Evolutionary conservation across 2,329 filamentous ascomycete genomes (phyloP), one percentile per base, ranked within the genome.

Genomic region (Diatrype stigma): DNA sequence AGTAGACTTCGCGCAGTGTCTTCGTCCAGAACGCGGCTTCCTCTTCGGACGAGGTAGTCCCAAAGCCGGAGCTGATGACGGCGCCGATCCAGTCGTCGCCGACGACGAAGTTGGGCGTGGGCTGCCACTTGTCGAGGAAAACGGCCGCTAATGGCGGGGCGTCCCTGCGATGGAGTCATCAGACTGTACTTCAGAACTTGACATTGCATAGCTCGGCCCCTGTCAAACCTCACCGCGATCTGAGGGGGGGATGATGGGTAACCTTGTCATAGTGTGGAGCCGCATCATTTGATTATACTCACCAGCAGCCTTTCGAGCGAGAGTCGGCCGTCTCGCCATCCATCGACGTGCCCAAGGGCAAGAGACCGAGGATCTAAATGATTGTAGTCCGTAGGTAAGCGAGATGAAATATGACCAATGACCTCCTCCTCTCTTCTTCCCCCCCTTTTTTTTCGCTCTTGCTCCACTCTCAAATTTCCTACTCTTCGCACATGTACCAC

Each of bases 311-410:
- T 42, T 73, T 72, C 22, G 60, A 60, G 2, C 76, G 70, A 8
- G 75, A 73, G 11, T 67, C 67, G 2, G 68, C 58, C 7, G 77
- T 78, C 67, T 81, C 77, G 58, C 68, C 74, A 62, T 80, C 78
- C 74, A 80, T 77, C 0, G 75, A 78, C 4, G 75, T 78, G 28
- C 76, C 77, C 6, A 80, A 65, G 3, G 71, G 69, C 19, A 80
- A 57, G 1, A 80, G 57, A 16, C 78, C 78, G 14, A 70, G 61
- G 35, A 80, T 75, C 74, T 77, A 52, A 30, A 30, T 30, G 10
- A 30, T 10, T 10, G 26, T 30, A 5, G 10, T 30, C 26, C 5
- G 5, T 30, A 6, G 26, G 26, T 30, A 5, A 30, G 26, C 26
- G 3, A 44, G 12, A 12, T 8, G 32, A 51, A 6, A 52, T 50